Percentiles rank a stretch among this genome's conserved stretches.
phyloP scores from a whole-genome alignment of 768 basidiomycete species.

The Peribolospora kevripleyi region DNA sequence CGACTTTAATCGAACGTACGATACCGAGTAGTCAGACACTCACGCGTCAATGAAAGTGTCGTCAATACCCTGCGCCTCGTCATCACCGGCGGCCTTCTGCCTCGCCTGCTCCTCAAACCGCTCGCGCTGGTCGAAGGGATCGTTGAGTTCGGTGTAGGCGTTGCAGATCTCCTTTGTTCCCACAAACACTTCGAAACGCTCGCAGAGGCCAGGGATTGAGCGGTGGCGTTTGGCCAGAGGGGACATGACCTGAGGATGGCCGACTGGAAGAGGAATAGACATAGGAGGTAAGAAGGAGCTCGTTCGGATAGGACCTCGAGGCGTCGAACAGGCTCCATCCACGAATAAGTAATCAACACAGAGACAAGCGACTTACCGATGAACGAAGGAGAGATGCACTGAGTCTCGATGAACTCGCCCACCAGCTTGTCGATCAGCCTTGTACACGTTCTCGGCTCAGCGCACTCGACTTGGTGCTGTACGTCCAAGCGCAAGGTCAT shows the following conservation, averaged over 20 bases:
- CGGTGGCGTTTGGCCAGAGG: constrained; percentile 97
- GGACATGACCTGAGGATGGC: constrained; percentile 98
- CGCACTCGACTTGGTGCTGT: constrained; percentile 87
- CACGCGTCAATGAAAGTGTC: constrained; percentile 89
- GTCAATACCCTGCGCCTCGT: constrained; percentile 91
- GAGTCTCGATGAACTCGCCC: constrained; percentile 88
- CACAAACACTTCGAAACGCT: constrained; percentile 96
- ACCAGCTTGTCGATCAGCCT: constrained; percentile 96
- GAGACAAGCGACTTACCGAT: constrained; percentile 33
- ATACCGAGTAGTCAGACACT: constrained; percentile 17
- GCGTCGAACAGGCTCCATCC: too few relatives aligned
- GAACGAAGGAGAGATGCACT: constrained; percentile 89
- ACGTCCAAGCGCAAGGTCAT: not conserved
- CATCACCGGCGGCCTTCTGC: constrained; percentile 93
- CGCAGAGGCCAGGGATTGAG: constrained; percentile 84
- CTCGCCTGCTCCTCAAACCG: constrained; percentile 78
- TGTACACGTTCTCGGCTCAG: constrained; percentile 82
- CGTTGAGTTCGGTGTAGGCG: constrained; percentile 98
- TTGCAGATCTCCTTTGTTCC: constrained; percentile 97
- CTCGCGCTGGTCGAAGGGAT: constrained; percentile 83
- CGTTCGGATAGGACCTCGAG: not conserved
- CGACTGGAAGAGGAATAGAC: constrained; percentile 29
- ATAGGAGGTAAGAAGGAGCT: not conserved
- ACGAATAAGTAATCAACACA: not conserved
- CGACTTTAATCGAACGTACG: not conserved